A percentile compares a stretch with the other conserved stretches of the same genome.
Conservation (phyloP, 2,329 filamentous ascomycete genomes). For the Penicillium occitanis region DNA sequence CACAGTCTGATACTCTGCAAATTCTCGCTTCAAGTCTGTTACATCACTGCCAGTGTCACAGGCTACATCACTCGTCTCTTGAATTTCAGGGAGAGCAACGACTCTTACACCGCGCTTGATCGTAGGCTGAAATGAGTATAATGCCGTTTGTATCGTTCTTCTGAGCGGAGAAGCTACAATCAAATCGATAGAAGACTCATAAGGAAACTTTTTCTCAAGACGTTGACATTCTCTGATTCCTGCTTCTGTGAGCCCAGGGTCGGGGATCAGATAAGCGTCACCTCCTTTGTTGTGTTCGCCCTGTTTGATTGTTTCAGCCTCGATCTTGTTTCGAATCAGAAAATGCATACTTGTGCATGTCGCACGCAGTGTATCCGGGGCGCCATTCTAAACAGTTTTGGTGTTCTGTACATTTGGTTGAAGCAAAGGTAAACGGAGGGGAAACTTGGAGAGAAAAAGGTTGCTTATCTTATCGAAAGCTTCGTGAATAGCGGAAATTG, state of each 20-base stretch:
- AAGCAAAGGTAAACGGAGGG: not conserved
- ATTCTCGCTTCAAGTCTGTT: constrained; percentile 15
- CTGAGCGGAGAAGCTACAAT: constrained; percentile 22
- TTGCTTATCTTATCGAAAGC: not conserved
- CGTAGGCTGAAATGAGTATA: constrained; percentile 21
- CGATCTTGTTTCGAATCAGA: not conserved
- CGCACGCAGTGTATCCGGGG: constrained; percentile 20
- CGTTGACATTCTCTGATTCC: constrained; percentile 19
- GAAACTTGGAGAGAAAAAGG: not conserved
- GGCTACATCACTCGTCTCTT: constrained; percentile 21
- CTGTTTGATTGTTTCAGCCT: constrained; percentile 3
- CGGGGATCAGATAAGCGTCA: constrained; percentile 22
- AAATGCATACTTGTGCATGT: constrained; percentile 20
- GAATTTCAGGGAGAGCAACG: constrained; percentile 22
- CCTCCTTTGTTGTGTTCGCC: constrained; percentile 23
- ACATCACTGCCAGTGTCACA: constrained; percentile 22
- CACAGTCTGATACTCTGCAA: not conserved
- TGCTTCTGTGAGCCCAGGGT: constrained; percentile 17
- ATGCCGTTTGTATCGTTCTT: constrained; percentile 21
- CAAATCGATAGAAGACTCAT: constrained; percentile 19
- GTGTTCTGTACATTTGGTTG: not conserved
- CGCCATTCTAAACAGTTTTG: constrained; percentile 3
- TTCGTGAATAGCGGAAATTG: not conserved
- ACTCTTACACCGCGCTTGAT: constrained; percentile 19
- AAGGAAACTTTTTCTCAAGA: constrained; percentile 18